Evolutionary conservation across 192 early-diverging fungal genomes (phyloP), one percentile per base, ranked within the genome.

Genomic region (Hyaloraphidium curvatum): DNA sequence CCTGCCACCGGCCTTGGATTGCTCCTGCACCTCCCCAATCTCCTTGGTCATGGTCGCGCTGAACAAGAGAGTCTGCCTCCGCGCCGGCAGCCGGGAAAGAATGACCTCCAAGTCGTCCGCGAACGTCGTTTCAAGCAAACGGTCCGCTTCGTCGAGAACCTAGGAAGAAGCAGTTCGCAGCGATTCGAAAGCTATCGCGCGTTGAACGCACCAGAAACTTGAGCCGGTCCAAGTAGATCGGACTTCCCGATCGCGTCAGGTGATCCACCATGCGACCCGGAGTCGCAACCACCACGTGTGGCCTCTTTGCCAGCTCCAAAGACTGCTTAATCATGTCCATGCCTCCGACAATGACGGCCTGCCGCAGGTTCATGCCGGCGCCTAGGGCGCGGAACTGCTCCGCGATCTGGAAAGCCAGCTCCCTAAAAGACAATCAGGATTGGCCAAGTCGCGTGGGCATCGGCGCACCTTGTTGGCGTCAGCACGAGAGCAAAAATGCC

Each of bases 361-460:
- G 85, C 43, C 81, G 81, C 23, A 94, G 43, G 53, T 81, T 83
- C 40, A 93, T 85, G 22, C 79, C 72, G 30, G 82, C 81, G 39
- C 96, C 96, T 1, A 99, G 74, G 2, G 89, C 85, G 29, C 81
- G 68, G 57, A 99, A 99, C 61, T 99, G 92, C 59, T 99, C 93
- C 2, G 91, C 89, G 53, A 99, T 99, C 62, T 99, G 96, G 60
- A 82, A 93, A 0, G 96, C 93, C 14, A 99, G 73, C 64, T 99
- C 96, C 40, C 96, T 84, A 54, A 21, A 31, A 40, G 54, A 22
- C 28, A 25, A 50, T 50, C 40, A 33, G 19, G 23, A 54, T 35
- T 56, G 1, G 19, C n/a, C n/a, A n/a, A n/a, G n/a, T n/a, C n/a
- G n/a, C n/a, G n/a, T n/a, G n/a, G n/a, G n/a, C n/a, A n/a, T 55